Base-by-base conservation (phyloP, 2,329 filamentous ascomycete genomes). In the Pseudogymnoascus sp. region DNA sequence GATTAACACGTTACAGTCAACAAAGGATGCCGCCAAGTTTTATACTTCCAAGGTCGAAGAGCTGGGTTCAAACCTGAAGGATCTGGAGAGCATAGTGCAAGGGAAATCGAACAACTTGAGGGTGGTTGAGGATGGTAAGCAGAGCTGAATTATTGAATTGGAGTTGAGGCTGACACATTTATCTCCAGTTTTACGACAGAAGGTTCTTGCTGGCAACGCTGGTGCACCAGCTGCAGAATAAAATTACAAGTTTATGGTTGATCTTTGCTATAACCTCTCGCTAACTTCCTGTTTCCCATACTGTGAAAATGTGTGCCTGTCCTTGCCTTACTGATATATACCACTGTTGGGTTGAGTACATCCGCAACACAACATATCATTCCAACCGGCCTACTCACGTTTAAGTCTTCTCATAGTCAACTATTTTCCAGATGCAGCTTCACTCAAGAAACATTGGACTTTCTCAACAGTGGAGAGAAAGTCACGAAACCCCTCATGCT, bases 31-130 rank as follows among this genome's bases (percentile, higher is more conserved):
- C 1, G 79, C 78, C 61, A 82, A 81, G 62, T 90, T 90, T 69
- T 90, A 90, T 69, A 79, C 83, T 60, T 77, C 77, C 29, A 90
- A 90, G 74, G 80, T 89, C 5, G 85, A 87, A 69, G 84, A 87
- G 66, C 68, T 90, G 63, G 82, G 80, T 33, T 76, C 77, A 61
- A 90, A 87, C 70, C 74, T 90, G 68, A 83, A 82, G 68, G 86
- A 88, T 63, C 71, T 90, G 67, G 87, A 90, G 74, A 82, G 81
- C 67, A 86, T 89, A 63, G 80, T 90, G 58, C 81, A 85, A 68
- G 79, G 79, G 36, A 99, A 99, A 79, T 90, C 89, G 61, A 86
- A 87, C 67, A 97, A 94, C 72, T 77, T 96, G 65, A 85, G 89
- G 62, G 81, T 94, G 37, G 87, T 97, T 21, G 94, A 99, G 78